Base-by-base conservation (phyloP, 2,329 filamentous ascomycete genomes). In the Trichocomaceae sp. region DNA sequence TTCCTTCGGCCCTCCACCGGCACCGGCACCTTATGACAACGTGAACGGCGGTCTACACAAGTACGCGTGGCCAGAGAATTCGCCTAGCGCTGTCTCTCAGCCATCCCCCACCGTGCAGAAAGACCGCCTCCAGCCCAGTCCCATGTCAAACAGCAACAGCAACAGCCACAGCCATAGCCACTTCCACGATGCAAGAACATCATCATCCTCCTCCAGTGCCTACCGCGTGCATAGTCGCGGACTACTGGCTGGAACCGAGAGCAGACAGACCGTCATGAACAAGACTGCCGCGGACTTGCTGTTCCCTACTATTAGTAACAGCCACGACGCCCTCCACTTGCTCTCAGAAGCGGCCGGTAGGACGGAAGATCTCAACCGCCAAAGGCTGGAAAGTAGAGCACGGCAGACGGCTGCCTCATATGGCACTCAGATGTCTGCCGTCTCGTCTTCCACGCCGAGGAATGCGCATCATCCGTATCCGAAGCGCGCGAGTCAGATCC, bases 311-410 rank as follows among this genome's bases (percentile, higher is more conserved):
- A 84, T 97, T 45, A 95, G 91, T 70, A 91, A 90, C 35, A 90
- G 89, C 3, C 91, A 96, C 66, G 92, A 97, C 75, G 92, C 92
- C 22, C 79, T 97, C 47, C 90, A 96, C 69, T 78, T 96, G 55
- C 79, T 97, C 15, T 95, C 95, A 66, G 91, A 95, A 73, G 92
- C 91, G 19, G 90, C 81, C 2, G 76, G 75, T 7, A 69, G 75
- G 52, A 79, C 75, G 17, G 76, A 75, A 56, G 75, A 79, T 59
- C 66, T 78, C 22, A 71, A 75, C 51, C 75, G 76, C 54, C 75
- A 77, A 59, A 72, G 75, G 50, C 70, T 76, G 19, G 73, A 73
- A 63, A 80, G 79, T 63, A 67, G 70, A 51, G 64, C 69, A 10
- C 66, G 68, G 44, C 69, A 67, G 51, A 70, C 71, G 6, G 66